These are phyloP conservation scores for Lantana camara DNA, from an alignment of 257 asterid genomes.

Conservation along the genomic window DNA sequence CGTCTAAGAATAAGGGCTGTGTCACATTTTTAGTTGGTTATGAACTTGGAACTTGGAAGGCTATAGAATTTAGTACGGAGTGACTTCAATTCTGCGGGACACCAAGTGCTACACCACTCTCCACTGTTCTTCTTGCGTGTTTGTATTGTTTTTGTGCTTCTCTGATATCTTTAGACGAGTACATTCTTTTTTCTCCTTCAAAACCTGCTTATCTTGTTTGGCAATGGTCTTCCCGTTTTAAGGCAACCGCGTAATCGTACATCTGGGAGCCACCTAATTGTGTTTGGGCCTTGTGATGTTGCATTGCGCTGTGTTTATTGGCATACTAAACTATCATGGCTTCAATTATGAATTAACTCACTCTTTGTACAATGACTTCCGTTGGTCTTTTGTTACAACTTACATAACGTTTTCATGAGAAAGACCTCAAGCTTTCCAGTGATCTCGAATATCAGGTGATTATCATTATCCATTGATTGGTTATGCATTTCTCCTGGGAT, in stretches of 20 bases:
- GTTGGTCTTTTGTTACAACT: background rate
- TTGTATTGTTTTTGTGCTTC: background rate
- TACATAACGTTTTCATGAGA: background rate
- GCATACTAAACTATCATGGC: background rate
- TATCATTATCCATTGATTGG: background rate
- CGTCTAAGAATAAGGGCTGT: background rate
- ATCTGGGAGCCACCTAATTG: background rate
- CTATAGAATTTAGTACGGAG: background rate
- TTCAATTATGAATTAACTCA: too few species aligned
- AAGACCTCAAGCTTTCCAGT: background rate
- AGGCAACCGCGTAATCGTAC: background rate
- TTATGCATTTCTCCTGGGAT: background rate
- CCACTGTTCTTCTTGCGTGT: background rate
- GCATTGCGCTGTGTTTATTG: background rate
- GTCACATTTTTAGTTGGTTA: background rate
- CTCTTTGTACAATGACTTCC: background rate
- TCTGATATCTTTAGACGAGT: background rate
- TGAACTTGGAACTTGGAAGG: background rate
- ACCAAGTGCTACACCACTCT: too few species aligned
- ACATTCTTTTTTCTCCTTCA: background rate
- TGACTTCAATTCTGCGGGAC: background rate
- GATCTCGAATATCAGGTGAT: background rate
- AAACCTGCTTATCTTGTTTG: background rate
- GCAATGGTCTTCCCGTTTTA: background rate
- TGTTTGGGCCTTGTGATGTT: background rate